Percentiles rank a stretch among this genome's conserved stretches.
Evolutionary conservation across 169 alveolate genomes (phyloP).

Genomic region (Eimeria sp.): DNA sequence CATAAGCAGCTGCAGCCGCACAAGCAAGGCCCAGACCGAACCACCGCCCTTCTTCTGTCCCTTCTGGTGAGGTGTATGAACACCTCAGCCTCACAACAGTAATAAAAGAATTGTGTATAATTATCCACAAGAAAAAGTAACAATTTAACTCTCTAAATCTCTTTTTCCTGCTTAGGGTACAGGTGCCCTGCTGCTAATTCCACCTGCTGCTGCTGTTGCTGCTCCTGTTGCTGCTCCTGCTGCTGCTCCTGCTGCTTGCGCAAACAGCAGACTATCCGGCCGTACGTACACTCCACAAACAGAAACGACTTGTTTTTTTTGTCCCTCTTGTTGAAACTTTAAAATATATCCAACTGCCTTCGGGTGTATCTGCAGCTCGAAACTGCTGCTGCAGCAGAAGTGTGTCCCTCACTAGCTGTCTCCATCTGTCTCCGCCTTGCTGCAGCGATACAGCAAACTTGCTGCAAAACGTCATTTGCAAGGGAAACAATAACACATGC

Average conservation of each 20-base stretch:
- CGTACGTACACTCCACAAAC: not conserved
- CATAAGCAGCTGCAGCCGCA: not conserved
- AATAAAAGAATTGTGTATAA: not conserved
- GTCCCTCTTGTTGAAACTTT: not conserved
- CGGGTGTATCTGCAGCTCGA: not conserved
- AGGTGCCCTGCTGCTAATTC: not conserved
- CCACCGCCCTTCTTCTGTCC: not conserved
- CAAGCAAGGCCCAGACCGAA: conserved; percentile 10
- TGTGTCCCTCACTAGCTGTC: not conserved
- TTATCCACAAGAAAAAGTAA: not conserved
- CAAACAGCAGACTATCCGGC: not conserved
- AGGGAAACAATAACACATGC: not conserved
- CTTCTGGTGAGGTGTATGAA: not conserved
- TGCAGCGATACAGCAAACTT: too few species aligned
- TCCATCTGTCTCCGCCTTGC: not conserved
- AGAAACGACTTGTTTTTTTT: not conserved
- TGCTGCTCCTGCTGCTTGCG: conserved; percentile 8
- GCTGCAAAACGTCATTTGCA: too few species aligned
- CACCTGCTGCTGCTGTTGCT: not conserved
- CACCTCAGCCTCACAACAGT: conserved; percentile 27
- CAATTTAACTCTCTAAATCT: not conserved
- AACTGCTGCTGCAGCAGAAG: not conserved
- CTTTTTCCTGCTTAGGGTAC: not conserved
- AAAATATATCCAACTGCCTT: not conserved
- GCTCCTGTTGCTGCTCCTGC: conserved; percentile 11